Evolutionary conservation across 148 eudicot species (phyloP).

Genomic region (Pharnaceum exiguum): DNA sequence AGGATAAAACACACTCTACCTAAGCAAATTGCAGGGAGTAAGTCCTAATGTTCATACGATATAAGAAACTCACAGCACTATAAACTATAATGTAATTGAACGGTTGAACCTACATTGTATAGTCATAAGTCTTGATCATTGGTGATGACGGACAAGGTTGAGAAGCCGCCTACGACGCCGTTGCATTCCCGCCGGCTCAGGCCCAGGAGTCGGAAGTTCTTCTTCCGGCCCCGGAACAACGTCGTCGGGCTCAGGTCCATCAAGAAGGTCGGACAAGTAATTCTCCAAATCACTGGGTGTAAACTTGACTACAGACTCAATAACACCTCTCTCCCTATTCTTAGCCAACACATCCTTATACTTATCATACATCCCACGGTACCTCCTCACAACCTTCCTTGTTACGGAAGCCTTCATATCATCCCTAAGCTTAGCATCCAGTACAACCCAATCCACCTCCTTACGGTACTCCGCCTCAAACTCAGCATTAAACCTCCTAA

Average conservation of each 20-base stretch:
- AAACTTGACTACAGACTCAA: constrained; percentile 40
- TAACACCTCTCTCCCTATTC: constrained; percentile 20
- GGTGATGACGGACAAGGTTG: constrained; percentile 16
- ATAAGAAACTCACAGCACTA: too few species aligned
- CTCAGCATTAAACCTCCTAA: constrained; percentile 44
- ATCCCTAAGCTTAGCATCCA: constrained; percentile 56
- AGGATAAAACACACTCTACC: too few species aligned
- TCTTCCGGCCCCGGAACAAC: neutral
- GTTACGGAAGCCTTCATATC: constrained; percentile 48
- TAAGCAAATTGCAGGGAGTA: too few species aligned
- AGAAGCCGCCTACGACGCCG: constrained; percentile 20
- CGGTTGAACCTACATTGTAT: too few species aligned
- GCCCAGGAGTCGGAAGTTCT: too few species aligned
- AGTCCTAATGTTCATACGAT: too few species aligned
- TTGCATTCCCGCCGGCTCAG: too few species aligned
- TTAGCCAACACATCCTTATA: constrained; percentile 18
- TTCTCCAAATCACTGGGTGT: constrained; percentile 75
- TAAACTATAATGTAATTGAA: too few species aligned
- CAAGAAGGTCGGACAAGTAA: constrained; percentile 57
- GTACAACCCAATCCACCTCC: constrained; percentile 49
- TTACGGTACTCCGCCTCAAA: constrained; percentile 58
- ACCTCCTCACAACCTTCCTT: constrained; percentile 32
- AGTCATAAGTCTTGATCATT: too few species aligned
- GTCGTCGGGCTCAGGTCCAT: constrained; percentile 16
- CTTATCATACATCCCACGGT: constrained; percentile 42